A percentile compares a stretch with the other conserved stretches of the same genome.
phyloP scores from a whole-genome alignment of 2,329 filamentous ascomycete species.

The Colletotrichum sp. region DNA sequence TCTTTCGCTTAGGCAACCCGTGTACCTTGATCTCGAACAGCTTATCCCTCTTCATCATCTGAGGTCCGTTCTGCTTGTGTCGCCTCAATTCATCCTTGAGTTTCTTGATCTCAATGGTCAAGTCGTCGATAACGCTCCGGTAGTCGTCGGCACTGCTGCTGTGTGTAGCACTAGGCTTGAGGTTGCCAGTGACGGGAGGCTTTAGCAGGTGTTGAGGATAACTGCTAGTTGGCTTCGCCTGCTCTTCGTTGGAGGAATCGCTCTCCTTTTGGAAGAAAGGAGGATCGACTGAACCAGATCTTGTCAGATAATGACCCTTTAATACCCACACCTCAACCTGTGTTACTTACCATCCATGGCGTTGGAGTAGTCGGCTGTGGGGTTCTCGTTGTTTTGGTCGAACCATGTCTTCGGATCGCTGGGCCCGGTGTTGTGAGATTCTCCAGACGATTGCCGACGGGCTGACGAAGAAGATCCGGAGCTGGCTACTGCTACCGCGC shows the following conservation, averaged over 20 bases:
- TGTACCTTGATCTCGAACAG: slow-evolving; percentile 85
- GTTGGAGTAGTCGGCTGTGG: slow-evolving; percentile 45
- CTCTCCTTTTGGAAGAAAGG: slow-evolving; percentile 61
- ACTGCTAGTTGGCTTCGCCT: slow-evolving; percentile 17
- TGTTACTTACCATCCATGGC: slow-evolving; percentile 52
- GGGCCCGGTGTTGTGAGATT: slow-evolving; percentile 52
- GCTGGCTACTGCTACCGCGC: slow-evolving; percentile 14
- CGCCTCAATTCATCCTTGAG: slow-evolving; percentile 75
- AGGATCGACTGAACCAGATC: slow-evolving; percentile 46
- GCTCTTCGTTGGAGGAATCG: slow-evolving; percentile 56
- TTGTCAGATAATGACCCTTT: background rate
- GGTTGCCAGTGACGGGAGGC: slow-evolving; percentile 24
- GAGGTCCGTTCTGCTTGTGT: slow-evolving; percentile 71
- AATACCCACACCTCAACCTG: background rate
- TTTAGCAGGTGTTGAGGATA: slow-evolving; percentile 25
- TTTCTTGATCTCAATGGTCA: slow-evolving; percentile 84
- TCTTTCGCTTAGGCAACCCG: slow-evolving; percentile 73
- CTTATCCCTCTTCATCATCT: slow-evolving; percentile 75
- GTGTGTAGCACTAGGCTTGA: slow-evolving; percentile 41
- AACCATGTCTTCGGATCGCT: slow-evolving; percentile 63
- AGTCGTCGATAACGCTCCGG: slow-evolving; percentile 83
- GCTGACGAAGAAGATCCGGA: slow-evolving; percentile 24
- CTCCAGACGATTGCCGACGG: slow-evolving; percentile 50
- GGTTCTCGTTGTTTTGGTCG: slow-evolving; percentile 57
- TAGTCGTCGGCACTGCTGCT: slow-evolving; percentile 76